phyloP scores from a whole-genome alignment of 306 rosid genomes.

The Carpinus fangiana region DNA sequence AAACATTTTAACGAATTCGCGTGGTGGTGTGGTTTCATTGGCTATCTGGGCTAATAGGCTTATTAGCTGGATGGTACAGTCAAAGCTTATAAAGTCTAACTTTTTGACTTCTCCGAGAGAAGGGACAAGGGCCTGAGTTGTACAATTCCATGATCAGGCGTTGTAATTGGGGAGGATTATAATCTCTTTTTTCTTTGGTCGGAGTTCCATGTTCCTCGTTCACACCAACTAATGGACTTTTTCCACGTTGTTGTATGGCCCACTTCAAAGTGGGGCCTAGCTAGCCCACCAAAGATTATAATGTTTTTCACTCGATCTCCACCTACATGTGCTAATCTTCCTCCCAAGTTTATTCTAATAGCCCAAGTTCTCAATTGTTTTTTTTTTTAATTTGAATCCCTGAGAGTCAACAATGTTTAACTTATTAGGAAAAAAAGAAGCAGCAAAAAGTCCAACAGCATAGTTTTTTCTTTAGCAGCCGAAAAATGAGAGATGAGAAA shows the following conservation, averaged over 20 bases:
- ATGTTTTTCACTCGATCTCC: neutral
- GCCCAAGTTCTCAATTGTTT: neutral
- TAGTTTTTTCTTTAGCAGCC: neutral
- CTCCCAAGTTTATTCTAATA: neutral
- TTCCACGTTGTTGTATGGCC: neutral
- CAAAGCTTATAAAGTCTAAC: neutral
- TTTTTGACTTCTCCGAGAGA: neutral
- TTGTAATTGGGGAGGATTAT: neutral
- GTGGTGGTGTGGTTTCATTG: no score
- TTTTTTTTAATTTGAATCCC: neutral
- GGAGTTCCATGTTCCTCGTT: neutral
- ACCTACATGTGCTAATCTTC: neutral
- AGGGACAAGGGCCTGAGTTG: neutral
- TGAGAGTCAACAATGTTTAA: conserved; percentile 12
- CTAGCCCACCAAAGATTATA: neutral
- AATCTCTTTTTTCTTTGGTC: neutral
- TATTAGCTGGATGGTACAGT: neutral
- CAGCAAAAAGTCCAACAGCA: neutral
- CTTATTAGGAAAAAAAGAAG: neutral
- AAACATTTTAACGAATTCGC: no score
- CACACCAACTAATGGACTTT: neutral
- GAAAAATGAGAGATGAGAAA: neutral
- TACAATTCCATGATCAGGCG: neutral
- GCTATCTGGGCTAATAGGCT: neutral
- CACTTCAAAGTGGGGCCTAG: conserved; percentile 12